phyloP scores from a whole-genome alignment of 192 early-diverging fungal species.

The Gaertneriomyces sp. region DNA sequence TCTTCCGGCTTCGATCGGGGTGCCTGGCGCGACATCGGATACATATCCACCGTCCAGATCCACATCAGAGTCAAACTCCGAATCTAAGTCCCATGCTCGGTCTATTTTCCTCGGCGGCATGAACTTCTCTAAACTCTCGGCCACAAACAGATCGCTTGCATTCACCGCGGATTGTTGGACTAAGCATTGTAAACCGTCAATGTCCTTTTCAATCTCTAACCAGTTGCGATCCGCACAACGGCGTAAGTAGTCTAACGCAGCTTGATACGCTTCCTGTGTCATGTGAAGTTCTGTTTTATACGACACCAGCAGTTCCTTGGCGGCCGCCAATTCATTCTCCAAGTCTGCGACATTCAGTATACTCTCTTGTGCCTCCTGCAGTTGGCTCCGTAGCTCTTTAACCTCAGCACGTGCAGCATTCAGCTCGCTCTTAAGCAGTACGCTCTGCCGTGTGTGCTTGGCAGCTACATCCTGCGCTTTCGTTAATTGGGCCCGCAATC shows the following conservation, averaged over 20 bases:
- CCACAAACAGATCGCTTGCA: conserved; percentile 23
- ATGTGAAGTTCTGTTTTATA: conserved; percentile 41
- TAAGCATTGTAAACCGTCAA: conserved; percentile 37
- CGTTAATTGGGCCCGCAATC: conserved; percentile 30
- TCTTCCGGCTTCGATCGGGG: background rate
- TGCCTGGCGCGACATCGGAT: too few relatives aligned
- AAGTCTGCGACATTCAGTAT: conserved; percentile 16
- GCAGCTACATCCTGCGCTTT: conserved; percentile 37
- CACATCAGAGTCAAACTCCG: conserved; percentile 51
- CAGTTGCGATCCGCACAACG: conserved; percentile 28
- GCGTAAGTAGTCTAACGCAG: conserved; percentile 40
- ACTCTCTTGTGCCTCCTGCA: conserved; percentile 11
- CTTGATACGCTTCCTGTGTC: conserved; percentile 36
- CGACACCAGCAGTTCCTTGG: conserved; percentile 39
- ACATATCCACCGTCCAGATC: conserved; percentile 32
- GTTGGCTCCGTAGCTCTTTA: conserved; percentile 27
- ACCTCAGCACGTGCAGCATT: conserved; percentile 36
- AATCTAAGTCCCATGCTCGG: conserved; percentile 46
- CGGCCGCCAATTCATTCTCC: conserved; percentile 36
- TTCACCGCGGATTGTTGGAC: conserved; percentile 29
- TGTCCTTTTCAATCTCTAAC: conserved; percentile 44
- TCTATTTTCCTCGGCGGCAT: conserved; percentile 19
- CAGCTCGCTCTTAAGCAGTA: conserved; percentile 43
- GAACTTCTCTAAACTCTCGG: conserved; percentile 23
- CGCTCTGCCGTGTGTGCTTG: conserved; percentile 41